Conservation (phyloP, 177 flowering plant species). For the Telopea speciosissima region DNA sequence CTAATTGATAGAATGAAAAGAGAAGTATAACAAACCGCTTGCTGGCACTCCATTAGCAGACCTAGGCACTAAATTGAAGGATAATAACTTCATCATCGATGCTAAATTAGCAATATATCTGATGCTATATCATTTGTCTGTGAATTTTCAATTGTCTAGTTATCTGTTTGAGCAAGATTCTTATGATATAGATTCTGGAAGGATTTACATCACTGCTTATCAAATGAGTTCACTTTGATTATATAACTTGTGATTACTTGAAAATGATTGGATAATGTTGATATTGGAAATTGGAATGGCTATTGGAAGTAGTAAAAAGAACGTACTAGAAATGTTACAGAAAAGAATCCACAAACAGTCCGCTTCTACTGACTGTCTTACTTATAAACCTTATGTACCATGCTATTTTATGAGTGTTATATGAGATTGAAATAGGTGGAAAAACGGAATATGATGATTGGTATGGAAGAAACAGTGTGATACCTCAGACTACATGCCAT, state of each 20-base stretch:
- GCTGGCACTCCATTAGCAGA: too few species aligned
- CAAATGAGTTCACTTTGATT: not conserved
- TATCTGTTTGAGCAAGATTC: not conserved
- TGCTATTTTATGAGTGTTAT: too few species aligned
- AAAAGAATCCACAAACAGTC: not conserved
- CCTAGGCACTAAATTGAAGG: too few species aligned
- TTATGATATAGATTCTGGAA: not conserved
- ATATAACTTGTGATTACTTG: not conserved
- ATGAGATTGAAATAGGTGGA: not conserved
- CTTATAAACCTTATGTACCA: not conserved
- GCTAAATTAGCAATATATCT: not conserved
- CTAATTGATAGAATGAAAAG: too few species aligned
- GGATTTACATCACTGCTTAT: not conserved
- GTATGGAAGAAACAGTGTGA: not conserved
- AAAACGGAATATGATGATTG: not conserved
- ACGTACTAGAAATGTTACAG: not conserved
- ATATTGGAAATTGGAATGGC: not conserved
- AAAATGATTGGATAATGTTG: not conserved
- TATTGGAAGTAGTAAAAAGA: not conserved
- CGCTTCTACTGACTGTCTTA: not conserved
- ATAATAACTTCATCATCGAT: too few species aligned
- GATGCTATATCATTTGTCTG: not conserved
- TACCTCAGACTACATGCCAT: not conserved
- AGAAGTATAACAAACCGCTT: too few species aligned
- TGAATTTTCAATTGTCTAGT: not conserved